Evolutionary conservation across 2,329 filamentous ascomycete species (phyloP), one percentile per base, ranked within the genome.

Genomic region (Microsporum audouinii): DNA sequence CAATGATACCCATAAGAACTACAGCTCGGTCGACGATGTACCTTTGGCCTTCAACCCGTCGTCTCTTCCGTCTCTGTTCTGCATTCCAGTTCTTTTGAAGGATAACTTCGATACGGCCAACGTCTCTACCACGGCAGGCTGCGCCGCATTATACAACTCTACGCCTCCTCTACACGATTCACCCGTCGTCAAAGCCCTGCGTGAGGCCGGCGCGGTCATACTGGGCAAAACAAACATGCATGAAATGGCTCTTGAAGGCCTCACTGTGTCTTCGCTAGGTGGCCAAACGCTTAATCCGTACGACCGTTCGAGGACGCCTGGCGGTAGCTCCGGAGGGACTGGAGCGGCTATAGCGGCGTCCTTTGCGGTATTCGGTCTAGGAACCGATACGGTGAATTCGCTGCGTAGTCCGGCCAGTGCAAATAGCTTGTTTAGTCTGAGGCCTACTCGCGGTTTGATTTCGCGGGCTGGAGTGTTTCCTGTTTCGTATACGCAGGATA

Each of bases 241-340:
- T 65, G 84, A 86, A 69, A 74, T 87, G 58, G 84, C 84, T 0
- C 73, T 87, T 0, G 84, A 87, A 66, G 85, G 84, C 0, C 74
- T 86, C 43, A 80, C 79, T 0, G 82, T 85, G 1, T 86, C 83
- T 0, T 85, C 82, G 0, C 68, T 85, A 0, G 84, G 83, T 10
- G 84, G 85, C 0, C 85, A 88, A 70, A 86, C 84, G 0, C 69
- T 82, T 63, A 87, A 87, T 68, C 84, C 85, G 0, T 88, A 89
- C 65, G 84, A 88, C 68, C 70, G 75, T 1, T 78, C 77, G 0
- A 79, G 87, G n/a, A 87, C 84, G 0, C 84, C 84, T 0, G 85
- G 84, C 2, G 85, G 84, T 0, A 84, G 80, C 51, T 85, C 82
- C 34, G 84, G 84, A 8, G 85, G 84, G 0, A 84, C 82, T 0